Evolutionary conservation across 202 grass and related monocot species (phyloP), one percentile per base, ranked within the genome.

Genomic region (Musa balbisiana): DNA sequence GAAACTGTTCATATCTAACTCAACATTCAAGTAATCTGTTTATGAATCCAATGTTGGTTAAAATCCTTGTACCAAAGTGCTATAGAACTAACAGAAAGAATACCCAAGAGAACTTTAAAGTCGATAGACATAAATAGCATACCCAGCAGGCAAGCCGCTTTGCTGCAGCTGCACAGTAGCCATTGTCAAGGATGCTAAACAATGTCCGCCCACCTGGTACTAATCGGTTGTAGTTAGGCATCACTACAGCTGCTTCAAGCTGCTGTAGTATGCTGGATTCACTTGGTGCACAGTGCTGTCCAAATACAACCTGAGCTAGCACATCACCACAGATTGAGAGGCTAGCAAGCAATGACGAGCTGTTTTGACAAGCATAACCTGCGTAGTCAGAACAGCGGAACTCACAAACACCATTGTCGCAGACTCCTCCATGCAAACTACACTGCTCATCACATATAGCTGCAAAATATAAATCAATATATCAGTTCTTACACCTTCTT

Each of bases 311-410:
- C 81, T 84, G 69, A 60, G 85, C 91, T 49, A 99, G 85, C 21
- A 99, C 95, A 85, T 99, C 95, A 78, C 86, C 85, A 25, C 95
- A 99, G 78, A 95, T 94, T 68, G 95, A 99, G 29, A 99, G 74
- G 72, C 87, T 92, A 73, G 87, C 83, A 52, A 99, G 78, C 80
- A 99, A 87, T 16, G 85, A 67, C 26, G 91, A 99, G 33, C 91
- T 92, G 75, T 99, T 95, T 79, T 95, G 95, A 79, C 95, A 99
- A 75, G 89, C 95, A 84, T 99, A 99, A 24, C 95, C 95, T 0
- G 95, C 95, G 85, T 99, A 99, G 75, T 99, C 95, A 78, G 95
- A 99, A 76, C 95, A 99, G 12, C 95, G 91, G 60, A 99, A 99
- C 84, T 99, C 95, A 58, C 95, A 99, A 75, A 92, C 88, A 76